Evolutionary conservation across 2,329 filamentous ascomycete genomes (phyloP).

Genomic region (Diaporthe sp.): DNA sequence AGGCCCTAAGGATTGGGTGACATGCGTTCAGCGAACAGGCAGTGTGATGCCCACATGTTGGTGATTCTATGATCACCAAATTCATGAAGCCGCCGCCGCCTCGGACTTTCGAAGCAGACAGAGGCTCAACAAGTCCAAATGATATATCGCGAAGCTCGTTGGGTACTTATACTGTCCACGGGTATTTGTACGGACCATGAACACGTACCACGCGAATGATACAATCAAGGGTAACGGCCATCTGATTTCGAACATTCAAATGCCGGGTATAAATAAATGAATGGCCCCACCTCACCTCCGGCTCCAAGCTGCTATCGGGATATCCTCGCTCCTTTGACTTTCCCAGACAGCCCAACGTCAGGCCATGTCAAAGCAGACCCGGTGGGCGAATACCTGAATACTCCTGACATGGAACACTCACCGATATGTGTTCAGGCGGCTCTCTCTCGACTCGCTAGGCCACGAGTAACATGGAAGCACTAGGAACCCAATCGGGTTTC

Average conservation of each 20-base stretch:
- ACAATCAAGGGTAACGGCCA: background rate
- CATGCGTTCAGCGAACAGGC: too few species aligned
- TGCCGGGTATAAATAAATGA: background rate
- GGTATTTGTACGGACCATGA: background rate
- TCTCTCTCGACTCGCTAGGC: too few species aligned
- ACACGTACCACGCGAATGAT: background rate
- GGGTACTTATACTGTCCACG: background rate
- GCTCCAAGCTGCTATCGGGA: background rate
- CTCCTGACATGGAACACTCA: background rate
- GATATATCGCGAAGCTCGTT: background rate
- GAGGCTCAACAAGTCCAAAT: background rate
- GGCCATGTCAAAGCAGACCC: background rate
- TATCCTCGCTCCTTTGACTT: background rate
- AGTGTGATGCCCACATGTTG: too few species aligned
- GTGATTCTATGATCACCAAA: too few species aligned
- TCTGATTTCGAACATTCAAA: background rate
- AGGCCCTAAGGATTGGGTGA: too few species aligned
- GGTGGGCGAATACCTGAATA: background rate
- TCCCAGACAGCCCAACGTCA: background rate
- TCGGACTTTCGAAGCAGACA: background rate
- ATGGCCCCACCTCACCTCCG: background rate
- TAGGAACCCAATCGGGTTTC: too few species aligned
- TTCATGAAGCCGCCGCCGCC: too few species aligned
- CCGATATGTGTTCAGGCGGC: too few species aligned
- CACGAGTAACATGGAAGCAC: too few species aligned